Conservation (phyloP, 805 yeast species). For the Ogataea philodendri region DNA sequence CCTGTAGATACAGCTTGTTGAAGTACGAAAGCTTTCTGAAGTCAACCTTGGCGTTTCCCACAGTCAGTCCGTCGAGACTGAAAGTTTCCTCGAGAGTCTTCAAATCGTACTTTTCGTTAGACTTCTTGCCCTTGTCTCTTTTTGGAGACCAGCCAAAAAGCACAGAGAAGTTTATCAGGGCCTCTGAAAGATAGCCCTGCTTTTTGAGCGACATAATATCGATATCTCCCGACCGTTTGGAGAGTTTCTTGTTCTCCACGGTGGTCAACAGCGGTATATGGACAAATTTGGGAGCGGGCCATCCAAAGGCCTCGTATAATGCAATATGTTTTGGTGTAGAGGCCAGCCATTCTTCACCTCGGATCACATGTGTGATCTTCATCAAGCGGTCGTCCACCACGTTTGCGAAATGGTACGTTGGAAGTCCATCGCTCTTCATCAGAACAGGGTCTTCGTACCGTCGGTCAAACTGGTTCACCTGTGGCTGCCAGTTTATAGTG, state of each 20-base stretch:
- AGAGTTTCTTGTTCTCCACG: slow-evolving; percentile 67
- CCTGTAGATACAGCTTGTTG: slow-evolving; percentile 65
- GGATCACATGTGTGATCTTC: slow-evolving; percentile 88
- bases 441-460: slow-evolving; percentile 89
- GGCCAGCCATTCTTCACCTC: slow-evolving; percentile 98
- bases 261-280: slow-evolving; percentile 89
- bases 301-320: slow-evolving; percentile 78
- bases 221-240: slow-evolving; percentile 82
- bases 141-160: slow-evolving; percentile 95
- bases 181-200: slow-evolving; percentile 78
- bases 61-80: slow-evolving; percentile 71
- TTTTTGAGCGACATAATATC: slow-evolving; percentile 59
- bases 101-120: slow-evolving; percentile 51
- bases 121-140: slow-evolving; percentile 46
- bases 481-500: slow-evolving; percentile 70
- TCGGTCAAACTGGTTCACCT: slow-evolving; percentile 62
- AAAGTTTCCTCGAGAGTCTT: slow-evolving; percentile 55
- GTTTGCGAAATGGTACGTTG: slow-evolving; percentile 96
- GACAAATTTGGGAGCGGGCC: slow-evolving; percentile 78
- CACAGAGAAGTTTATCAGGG: slow-evolving; percentile 81
- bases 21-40: slow-evolving; percentile 70
- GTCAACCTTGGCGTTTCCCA: slow-evolving; percentile 91
- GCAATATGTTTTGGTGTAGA: slow-evolving; percentile 95
- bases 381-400: slow-evolving; percentile 93
- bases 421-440: slow-evolving; percentile 89